Evolutionary conservation across 2,329 filamentous ascomycete species (phyloP).

Genomic region (Penicillium sp.): DNA sequence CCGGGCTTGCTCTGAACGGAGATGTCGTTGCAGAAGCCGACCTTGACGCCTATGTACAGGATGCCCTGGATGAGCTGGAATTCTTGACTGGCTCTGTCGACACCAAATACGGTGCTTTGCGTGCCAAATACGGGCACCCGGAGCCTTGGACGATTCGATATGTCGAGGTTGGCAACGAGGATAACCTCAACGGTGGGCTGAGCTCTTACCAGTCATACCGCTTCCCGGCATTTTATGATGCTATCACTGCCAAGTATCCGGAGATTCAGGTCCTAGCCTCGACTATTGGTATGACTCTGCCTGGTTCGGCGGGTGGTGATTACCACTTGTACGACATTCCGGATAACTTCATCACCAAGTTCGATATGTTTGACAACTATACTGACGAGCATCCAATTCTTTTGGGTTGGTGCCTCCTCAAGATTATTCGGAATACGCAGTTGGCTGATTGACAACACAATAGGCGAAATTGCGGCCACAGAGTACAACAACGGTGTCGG

Average conservation of each 20-base stretch:
- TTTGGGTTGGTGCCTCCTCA: constrained; percentile 17
- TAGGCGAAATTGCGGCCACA: constrained; percentile 27
- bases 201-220: constrained; percentile 51
- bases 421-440: background rate
- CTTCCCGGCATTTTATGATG: constrained; percentile 56
- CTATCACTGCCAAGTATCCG: constrained; percentile 53
- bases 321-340: constrained; percentile 53
- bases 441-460: background rate
- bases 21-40: constrained; percentile 35
- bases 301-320: constrained; percentile 24
- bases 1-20: constrained; percentile 42
- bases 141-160: constrained; percentile 57
- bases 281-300: constrained; percentile 25
- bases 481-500: constrained; percentile 44
- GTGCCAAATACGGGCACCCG: constrained; percentile 57
- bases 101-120: constrained; percentile 41
- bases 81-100: constrained; percentile 24
- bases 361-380: constrained; percentile 51
- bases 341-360: constrained; percentile 48
- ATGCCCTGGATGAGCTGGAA: constrained; percentile 34
- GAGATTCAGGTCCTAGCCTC: constrained; percentile 47
- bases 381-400: constrained; percentile 22
- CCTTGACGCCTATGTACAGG: constrained; percentile 32
- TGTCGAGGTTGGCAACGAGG: constrained; percentile 65
- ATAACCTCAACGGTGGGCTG: constrained; percentile 53